A percentile compares a stretch with the other conserved stretches of the same genome.
phyloP scores from a whole-genome alignment of 306 rosid genomes.

The Hylodesmum podocarpum region DNA sequence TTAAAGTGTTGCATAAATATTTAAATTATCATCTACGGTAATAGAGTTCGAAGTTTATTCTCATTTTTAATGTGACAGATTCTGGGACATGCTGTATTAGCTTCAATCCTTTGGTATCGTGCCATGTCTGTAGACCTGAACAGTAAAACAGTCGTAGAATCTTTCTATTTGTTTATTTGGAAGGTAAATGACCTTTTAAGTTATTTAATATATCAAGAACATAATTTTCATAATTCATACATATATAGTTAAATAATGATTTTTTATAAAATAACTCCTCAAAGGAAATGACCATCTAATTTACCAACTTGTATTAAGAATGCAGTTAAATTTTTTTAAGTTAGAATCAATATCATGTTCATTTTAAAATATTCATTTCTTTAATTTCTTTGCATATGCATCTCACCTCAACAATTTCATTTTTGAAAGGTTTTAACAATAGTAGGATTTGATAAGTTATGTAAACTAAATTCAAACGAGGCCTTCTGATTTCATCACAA shows the following conservation, averaged over 20 bases:
- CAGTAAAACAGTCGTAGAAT: conserved; percentile 54
- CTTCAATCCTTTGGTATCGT: conserved; percentile 55
- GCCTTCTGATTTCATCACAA: not conserved
- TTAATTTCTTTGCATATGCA: not conserved
- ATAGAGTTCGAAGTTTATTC: not conserved
- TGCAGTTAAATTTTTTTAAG: not conserved
- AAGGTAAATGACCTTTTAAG: conserved; percentile 37
- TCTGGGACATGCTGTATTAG: conserved; percentile 55
- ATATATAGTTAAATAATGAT: no score
- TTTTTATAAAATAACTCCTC: not conserved
- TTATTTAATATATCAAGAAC: not conserved
- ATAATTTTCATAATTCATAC: no score
- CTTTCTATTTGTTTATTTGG: conserved; percentile 81
- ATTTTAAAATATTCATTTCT: no score
- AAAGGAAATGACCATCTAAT: not conserved
- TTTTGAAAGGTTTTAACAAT: no score
- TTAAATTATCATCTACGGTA: not conserved
- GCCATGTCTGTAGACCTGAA: conserved; percentile 67
- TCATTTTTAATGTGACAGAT: conserved; percentile 40
- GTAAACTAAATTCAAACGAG: not conserved
- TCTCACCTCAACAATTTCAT: not conserved
- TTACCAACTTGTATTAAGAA: not conserved
- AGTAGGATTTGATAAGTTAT: not conserved
- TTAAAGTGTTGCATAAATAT: not conserved
- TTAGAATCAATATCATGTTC: not conserved